These are phyloP conservation scores for Coniochaeta sp. DNA, from an alignment of 2,329 filamentous ascomycete genomes.

Conservation along the genomic window DNA sequence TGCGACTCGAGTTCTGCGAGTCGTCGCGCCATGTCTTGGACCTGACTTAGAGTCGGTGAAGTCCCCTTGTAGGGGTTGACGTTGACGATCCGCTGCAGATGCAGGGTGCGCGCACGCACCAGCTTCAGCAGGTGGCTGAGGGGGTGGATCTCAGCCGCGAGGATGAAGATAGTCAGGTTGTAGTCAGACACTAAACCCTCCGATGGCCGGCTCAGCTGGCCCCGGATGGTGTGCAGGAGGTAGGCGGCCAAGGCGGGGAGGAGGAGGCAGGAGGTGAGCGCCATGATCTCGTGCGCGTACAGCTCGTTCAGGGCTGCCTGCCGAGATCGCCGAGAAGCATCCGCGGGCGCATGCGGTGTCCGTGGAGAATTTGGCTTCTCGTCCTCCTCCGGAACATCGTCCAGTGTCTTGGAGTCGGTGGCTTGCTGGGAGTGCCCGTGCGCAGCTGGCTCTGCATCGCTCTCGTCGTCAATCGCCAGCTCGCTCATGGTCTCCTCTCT, in stretches of 20 bases:
- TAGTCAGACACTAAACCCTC: slow-evolving; percentile 87
- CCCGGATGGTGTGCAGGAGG: slow-evolving; percentile 72
- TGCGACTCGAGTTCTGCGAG: slow-evolving; percentile 64
- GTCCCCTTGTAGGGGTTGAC: slow-evolving; percentile 37
- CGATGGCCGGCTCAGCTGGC: slow-evolving; percentile 72
- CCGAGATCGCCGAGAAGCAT: slow-evolving; percentile 17
- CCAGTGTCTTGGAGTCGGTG: slow-evolving; percentile 19
- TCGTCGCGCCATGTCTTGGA: slow-evolving; percentile 55
- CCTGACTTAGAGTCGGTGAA: slow-evolving; percentile 27
- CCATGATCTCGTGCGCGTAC: slow-evolving; percentile 65
- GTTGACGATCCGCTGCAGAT: slow-evolving; percentile 69
- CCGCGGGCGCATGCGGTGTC: slow-evolving; percentile 6
- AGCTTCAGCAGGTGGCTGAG: slow-evolving; percentile 75
- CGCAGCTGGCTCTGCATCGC: slow-evolving; percentile 10
- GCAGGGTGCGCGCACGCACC: slow-evolving; percentile 69
- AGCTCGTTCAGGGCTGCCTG: slow-evolving; percentile 51
- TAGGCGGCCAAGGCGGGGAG: slow-evolving; percentile 76
- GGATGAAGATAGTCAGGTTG: slow-evolving; percentile 83
- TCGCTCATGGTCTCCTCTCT: slow-evolving; percentile 37
- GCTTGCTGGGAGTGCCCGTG: slow-evolving; percentile 6
- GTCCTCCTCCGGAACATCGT: slow-evolving; percentile 39
- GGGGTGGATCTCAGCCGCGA: slow-evolving; percentile 80
- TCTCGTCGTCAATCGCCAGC: slow-evolving; percentile 33
- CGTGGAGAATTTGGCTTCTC: slow-evolving; percentile 5
- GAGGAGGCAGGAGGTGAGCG: slow-evolving; percentile 70